Base-by-base conservation (phyloP, 805 yeast species). In the Saccharomycodes ludwigii region DNA sequence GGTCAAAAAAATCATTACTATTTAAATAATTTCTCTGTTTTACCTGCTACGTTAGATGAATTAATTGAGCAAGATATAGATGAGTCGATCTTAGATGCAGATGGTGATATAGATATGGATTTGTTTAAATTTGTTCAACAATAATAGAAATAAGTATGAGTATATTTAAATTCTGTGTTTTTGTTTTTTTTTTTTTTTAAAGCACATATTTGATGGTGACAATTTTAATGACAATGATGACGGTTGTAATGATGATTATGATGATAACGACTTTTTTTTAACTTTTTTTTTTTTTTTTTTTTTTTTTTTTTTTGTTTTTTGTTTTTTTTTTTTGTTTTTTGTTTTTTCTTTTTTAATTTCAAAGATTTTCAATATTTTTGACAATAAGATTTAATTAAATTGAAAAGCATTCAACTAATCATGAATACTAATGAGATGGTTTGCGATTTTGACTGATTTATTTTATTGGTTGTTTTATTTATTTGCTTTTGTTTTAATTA, bases 201-300 rank as follows among this genome's bases (percentile, higher is more conserved):
- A 25, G 16, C 15, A 25, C 14, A 6, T n/a, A n/a, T n/a, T 29
- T 28, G 32, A 36, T 27, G 29, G 29, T 29, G 35, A 36, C 32
- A 19, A 21, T 21, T 21, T 26, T 12, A 26, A 32, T 20, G 40
- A 32, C 25, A 35, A 36, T 24, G 39, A 38, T 23, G 32, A 34
- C 20, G 39, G 37, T 24, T 43, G 39, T 18, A 41, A 43, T 18
- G 40, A 37, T 25, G 45, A 40, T 26, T n/a, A 30, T 41, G 39
- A 27, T 41, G 24, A 34, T 31, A 29, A 34, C 31, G 32, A 38
- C 37, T 24, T 42, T 38, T 12, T 35, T 39, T 29, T 40, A 39
- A 29, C 38, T 40, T 43, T 38, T 35, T 48, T 17, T 16, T 16
- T 6, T 16, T 3, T 19, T 3, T 13, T 24, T 13, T 24, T n/a